Conservation (phyloP, 345 rosid genomes). For the Hibiscus tridactylites region DNA sequence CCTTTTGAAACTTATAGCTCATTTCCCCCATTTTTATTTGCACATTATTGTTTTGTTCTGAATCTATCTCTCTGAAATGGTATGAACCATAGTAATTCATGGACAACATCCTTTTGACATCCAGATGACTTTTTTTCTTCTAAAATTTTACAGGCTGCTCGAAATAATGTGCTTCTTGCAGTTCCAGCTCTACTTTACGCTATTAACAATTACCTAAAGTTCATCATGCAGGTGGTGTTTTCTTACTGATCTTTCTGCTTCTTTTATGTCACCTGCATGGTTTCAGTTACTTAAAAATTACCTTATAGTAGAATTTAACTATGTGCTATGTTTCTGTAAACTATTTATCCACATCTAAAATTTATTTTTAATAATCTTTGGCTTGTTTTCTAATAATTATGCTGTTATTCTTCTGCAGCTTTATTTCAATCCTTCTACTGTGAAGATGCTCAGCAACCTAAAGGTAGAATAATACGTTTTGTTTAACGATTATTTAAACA, state of each 20-base stretch:
- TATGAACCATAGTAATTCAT: neutral
- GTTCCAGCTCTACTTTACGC: constrained; percentile 66
- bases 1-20: neutral
- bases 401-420: constrained; percentile 23
- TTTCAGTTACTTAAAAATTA: neutral
- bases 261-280: neutral
- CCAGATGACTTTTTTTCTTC: neutral
- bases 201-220: constrained; percentile 61
- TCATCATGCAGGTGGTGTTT: constrained; percentile 53
- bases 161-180: constrained; percentile 55
- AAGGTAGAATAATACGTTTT: constrained; percentile 25
- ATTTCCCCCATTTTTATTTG: neutral
- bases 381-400: neutral
- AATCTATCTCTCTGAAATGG: neutral
- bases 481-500: neutral
- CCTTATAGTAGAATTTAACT: neutral
- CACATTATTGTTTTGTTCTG: neutral
- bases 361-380: neutral
- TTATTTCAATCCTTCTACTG: constrained; percentile 50
- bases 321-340: neutral
- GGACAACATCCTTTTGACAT: neutral
- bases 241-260: neutral
- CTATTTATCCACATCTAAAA: neutral
- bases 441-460: constrained; percentile 55
- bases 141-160: constrained; percentile 40